These are phyloP conservation scores for Penicillium sp. DNA, from an alignment of 2,329 filamentous ascomycete genomes.

Conservation along the genomic window DNA sequence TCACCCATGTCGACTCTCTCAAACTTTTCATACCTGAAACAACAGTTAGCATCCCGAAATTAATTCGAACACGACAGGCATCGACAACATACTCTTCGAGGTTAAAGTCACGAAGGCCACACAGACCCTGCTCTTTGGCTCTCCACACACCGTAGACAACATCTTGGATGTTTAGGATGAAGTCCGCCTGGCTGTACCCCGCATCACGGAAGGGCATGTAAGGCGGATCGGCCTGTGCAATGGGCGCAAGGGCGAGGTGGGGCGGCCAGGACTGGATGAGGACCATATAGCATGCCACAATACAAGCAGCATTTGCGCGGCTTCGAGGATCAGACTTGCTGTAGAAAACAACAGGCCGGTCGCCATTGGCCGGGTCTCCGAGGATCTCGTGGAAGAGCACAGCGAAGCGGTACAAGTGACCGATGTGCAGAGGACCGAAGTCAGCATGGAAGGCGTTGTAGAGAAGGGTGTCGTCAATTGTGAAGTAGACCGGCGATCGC, in stretches of 20 bases:
- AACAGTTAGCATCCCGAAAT: constrained; percentile 11
- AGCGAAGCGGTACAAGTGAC: constrained; percentile 93
- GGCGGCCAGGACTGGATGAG: constrained; percentile 97
- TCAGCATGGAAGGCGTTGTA: constrained; percentile 99
- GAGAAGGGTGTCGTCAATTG: constrained; percentile 81
- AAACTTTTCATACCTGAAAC: constrained; percentile 73
- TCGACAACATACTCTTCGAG: constrained; percentile 66
- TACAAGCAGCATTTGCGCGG: constrained; percentile 81
- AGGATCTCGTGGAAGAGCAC: constrained; percentile 94
- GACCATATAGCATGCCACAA: constrained; percentile 98
- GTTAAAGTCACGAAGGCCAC: constrained; percentile 87
- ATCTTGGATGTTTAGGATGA: constrained; percentile 90
- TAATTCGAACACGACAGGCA: neutral
- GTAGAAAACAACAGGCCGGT: constrained; percentile 91
- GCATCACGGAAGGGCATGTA: constrained; percentile 99
- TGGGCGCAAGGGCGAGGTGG: constrained; percentile 88
- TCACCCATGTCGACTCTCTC: constrained; percentile 97
- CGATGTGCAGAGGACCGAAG: constrained; percentile 95
- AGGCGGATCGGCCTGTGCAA: constrained; percentile 92
- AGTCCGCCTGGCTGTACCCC: constrained; percentile 97
- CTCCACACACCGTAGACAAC: constrained; percentile 98
- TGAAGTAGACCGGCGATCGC: constrained; percentile 81
- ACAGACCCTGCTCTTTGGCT: constrained; percentile 91
- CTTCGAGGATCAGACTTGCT: constrained; percentile 87
- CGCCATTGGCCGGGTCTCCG: constrained; percentile 83